phyloP scores from a whole-genome alignment of 2,329 filamentous ascomycete species.

The Fusarium fracticaudum region DNA sequence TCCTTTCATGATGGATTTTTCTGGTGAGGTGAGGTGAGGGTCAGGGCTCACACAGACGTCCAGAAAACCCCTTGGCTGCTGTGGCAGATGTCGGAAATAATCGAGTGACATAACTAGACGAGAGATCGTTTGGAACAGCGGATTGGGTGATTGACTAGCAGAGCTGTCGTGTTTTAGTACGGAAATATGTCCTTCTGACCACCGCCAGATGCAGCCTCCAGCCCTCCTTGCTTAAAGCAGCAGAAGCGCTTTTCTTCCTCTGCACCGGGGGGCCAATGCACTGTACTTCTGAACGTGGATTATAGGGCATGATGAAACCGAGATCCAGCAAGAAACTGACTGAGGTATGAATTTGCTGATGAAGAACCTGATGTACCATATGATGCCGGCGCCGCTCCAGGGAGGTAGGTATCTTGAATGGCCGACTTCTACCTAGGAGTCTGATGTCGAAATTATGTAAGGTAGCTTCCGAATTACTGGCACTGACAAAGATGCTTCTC shows the following conservation, averaged over 20 bases:
- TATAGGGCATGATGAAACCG: neutral
- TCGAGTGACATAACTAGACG: neutral
- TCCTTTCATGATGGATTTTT: slow-evolving; percentile 28
- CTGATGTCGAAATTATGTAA: neutral
- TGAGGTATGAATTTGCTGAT: slow-evolving; percentile 15
- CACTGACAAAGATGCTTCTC: neutral
- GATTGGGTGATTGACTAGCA: slow-evolving; percentile 17
- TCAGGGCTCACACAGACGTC: slow-evolving; percentile 22
- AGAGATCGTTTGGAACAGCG: slow-evolving; percentile 10
- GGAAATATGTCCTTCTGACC: slow-evolving; percentile 31
- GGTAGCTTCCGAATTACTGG: neutral
- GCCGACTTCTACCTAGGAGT: neutral
- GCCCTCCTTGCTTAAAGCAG: slow-evolving; percentile 6
- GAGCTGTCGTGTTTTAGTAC: neutral
- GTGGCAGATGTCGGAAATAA: slow-evolving; percentile 20
- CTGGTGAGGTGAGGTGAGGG: slow-evolving; percentile 7
- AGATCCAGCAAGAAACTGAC: neutral
- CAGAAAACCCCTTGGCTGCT: slow-evolving; percentile 14
- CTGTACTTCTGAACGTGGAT: neutral
- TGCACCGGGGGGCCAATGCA: neutral
- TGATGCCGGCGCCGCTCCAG: slow-evolving; percentile 15
- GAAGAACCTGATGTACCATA: slow-evolving; percentile 8
- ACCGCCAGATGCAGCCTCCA: slow-evolving; percentile 13
- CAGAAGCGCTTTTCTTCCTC: slow-evolving; percentile 11
- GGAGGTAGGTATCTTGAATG: neutral